Base-by-base conservation (phyloP, 192 early-diverging fungal species). In the Gigaspora rosea region DNA sequence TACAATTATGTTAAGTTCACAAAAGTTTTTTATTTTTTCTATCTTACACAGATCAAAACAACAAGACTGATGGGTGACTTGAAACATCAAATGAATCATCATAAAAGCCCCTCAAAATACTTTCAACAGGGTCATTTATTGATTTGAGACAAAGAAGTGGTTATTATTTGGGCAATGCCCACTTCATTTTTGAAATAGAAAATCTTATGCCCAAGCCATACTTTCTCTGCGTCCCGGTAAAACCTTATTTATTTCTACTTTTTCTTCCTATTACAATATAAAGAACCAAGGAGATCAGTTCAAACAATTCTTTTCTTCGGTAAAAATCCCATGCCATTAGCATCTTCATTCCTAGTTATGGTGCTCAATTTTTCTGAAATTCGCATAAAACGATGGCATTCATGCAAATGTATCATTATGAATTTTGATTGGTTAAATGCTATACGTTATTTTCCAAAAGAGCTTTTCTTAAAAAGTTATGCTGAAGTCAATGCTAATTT, bases 61-160 rank as follows among this genome's bases (percentile, higher is more conserved):
- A 41, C 36, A 41, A 41, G 36, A 41, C 36, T 41, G 36, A 41
- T 41, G 36, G 36, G 36, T 5, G 5, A 41, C 5, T 41, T 41
- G 36, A 41, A 5, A 5, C 36, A 41, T 41, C 64, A 67, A 20
- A 48, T 67, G n/a, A 32, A 46, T 13, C 64, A 47, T 13, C 36
- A 36, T 46, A 12, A 46, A 67, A 67, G 36, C 51, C 49, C 41
- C 71, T 73, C 33, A 58, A 73, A 59, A 73, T 73, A 73, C 13
- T 58, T 73, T 56, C 52, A 73, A 73, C 71, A 58, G 71, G 71
- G n/a, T 73, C 52, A 58, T 73, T 73, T 20, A 20, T 46, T 73
- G 54, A 73, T 33, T 58, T 73, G n/a, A 73, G 71, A 58, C 16
- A 58, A 46, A 20, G 22, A n/a, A 20, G 71, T 58, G 10, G 71